Evolutionary conservation across 2,329 filamentous ascomycete species (phyloP).

Genomic region (Aureobasidium musti): DNA sequence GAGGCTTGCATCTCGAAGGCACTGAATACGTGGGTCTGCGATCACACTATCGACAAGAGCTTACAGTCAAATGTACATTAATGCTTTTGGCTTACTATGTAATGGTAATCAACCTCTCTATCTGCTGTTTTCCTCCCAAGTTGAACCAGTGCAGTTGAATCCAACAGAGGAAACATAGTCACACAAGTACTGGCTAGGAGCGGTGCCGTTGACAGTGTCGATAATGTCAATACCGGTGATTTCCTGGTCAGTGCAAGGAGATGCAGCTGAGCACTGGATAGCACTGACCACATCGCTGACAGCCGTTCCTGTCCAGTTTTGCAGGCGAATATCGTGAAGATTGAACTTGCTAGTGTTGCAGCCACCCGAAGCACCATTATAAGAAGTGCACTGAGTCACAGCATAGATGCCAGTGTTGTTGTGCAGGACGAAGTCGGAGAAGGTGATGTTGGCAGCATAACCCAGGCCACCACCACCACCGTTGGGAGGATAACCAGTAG

Average conservation of each 20-base stretch:
- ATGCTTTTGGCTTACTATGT: constrained; percentile 13
- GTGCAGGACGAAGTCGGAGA: constrained; percentile 40
- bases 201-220: constrained; percentile 32
- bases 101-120: not conserved
- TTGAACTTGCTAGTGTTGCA: constrained; percentile 44
- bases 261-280: constrained; percentile 38
- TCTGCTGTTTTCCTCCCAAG: constrained; percentile 27
- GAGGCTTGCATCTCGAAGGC: too few relatives aligned
- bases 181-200: constrained; percentile 35
- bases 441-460: constrained; percentile 44
- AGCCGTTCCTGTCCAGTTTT: constrained; percentile 39
- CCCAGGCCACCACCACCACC: constrained; percentile 60
- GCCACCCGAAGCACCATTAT: constrained; percentile 34
- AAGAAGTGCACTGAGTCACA: constrained; percentile 38
- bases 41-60: not conserved
- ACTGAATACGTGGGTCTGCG: not conserved
- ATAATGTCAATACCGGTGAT: constrained; percentile 33
- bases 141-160: constrained; percentile 36
- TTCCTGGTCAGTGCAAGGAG: constrained; percentile 37
- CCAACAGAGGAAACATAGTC: constrained; percentile 34
- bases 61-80: not conserved
- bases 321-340: constrained; percentile 39
- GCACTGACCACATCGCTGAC: constrained; percentile 33
- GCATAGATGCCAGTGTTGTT: constrained; percentile 33
- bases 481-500: constrained; percentile 50